Percentiles rank a stretch among this genome's conserved stretches.
phyloP scores from a whole-genome alignment of 768 basidiomycete species.

The Hemileccinum rubropunctum region DNA sequence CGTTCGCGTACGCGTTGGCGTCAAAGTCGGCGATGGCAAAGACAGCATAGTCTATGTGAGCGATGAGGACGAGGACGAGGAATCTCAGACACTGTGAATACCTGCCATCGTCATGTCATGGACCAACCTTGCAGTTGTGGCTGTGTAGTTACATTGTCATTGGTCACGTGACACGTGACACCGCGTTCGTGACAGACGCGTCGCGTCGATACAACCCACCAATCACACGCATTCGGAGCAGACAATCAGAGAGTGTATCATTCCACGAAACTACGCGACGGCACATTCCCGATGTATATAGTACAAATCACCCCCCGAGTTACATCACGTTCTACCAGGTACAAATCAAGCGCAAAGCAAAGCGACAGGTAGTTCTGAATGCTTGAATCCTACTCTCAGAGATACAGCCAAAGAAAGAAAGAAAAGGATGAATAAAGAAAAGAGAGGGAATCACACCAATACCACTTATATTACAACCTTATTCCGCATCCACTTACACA shows the following conservation, averaged over 20 bases:
- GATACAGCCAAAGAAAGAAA: slow-evolving; percentile 14
- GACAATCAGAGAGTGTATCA: neutral
- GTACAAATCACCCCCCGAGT: slow-evolving; percentile 20
- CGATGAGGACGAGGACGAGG: neutral
- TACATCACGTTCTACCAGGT: slow-evolving; percentile 15
- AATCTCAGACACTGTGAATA: slow-evolving; percentile 3
- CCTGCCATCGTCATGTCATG: slow-evolving; percentile 16
- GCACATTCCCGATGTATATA: slow-evolving; percentile 13
- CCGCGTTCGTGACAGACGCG: slow-evolving; percentile 29
- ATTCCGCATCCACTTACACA: slow-evolving; percentile 13
- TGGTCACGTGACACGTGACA: slow-evolving; percentile 30
- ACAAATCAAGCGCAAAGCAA: slow-evolving; percentile 23
- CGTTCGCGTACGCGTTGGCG: slow-evolving; percentile 87
- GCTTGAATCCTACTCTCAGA: slow-evolving; percentile 5
- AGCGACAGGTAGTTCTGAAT: slow-evolving; percentile 15
- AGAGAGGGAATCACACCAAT: slow-evolving; percentile 8
- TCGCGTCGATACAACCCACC: slow-evolving; percentile 7
- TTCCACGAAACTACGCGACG: slow-evolving; percentile 22
- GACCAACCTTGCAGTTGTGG: slow-evolving; percentile 15
- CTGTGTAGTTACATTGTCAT: slow-evolving; percentile 16
- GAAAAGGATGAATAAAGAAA: slow-evolving; percentile 2
- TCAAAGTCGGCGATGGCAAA: slow-evolving; percentile 79
- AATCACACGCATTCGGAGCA: neutral
- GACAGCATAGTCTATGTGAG: slow-evolving; percentile 60
- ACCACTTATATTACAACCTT: slow-evolving; percentile 18